Evolutionary conservation across 2,329 filamentous ascomycete species (phyloP).

Genomic region (Pseudogymnoascus pannorum): DNA sequence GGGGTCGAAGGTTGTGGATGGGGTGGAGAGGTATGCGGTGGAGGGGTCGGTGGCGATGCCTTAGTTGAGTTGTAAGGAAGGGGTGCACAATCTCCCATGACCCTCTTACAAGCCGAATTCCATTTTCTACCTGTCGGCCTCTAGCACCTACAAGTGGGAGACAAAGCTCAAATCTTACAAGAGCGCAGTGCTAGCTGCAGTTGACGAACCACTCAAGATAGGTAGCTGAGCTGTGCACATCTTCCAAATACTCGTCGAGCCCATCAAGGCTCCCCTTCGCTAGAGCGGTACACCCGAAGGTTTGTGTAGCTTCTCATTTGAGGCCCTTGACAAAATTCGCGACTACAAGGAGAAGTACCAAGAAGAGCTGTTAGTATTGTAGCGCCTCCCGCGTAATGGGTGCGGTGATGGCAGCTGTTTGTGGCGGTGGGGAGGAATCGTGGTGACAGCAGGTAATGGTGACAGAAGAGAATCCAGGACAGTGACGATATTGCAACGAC

Average conservation of each 20-base stretch:
- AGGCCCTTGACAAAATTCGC: too few relatives aligned
- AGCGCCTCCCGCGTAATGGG: too few relatives aligned
- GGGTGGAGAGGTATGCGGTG: conserved; percentile 24
- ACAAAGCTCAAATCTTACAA: neutral
- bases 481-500: too few relatives aligned
- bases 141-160: neutral
- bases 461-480: neutral
- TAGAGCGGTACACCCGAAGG: too few relatives aligned
- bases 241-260: too few relatives aligned
- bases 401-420: too few relatives aligned
- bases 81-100: neutral
- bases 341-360: too few relatives aligned
- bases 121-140: neutral
- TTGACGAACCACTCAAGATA: too few relatives aligned
- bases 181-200: neutral
- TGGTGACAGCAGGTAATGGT: neutral
- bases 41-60: conserved; percentile 21
- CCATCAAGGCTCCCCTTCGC: too few relatives aligned
- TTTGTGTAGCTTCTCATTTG: too few relatives aligned
- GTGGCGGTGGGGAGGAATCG: neutral
- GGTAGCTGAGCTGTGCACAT: too few relatives aligned
- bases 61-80: neutral
- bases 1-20: conserved; percentile 52
- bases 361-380: too few relatives aligned
- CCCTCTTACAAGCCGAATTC: neutral